These are phyloP conservation scores for Aphanoascus verrucosus DNA, from an alignment of 2,329 filamentous ascomycete species.

Conservation along the genomic window DNA sequence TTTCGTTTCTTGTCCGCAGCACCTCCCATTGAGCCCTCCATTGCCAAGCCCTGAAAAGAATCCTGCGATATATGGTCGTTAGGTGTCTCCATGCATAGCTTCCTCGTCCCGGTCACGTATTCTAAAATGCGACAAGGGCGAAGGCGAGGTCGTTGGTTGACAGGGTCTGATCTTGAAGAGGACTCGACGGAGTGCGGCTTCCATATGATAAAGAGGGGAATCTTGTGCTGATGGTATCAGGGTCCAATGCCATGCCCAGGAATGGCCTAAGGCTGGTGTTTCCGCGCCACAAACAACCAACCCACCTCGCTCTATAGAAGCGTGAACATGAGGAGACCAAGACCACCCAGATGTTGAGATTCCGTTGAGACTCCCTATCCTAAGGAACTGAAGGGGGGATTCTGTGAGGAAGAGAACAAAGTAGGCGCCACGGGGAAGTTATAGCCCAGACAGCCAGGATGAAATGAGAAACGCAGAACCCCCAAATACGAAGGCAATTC, in stretches of 20 bases:
- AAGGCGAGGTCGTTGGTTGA: not conserved
- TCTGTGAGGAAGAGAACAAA: conserved; percentile 2
- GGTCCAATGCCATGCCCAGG: conserved; percentile 16
- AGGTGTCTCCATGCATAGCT: conserved; percentile 32
- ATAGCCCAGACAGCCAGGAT: conserved; percentile 6
- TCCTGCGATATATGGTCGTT: conserved; percentile 26
- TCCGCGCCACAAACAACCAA: conserved; percentile 13
- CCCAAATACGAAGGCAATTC: conserved; percentile 15
- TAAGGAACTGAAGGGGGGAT: not conserved
- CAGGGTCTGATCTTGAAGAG: not conserved
- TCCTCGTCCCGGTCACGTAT: conserved; percentile 18
- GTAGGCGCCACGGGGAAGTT: conserved; percentile 4
- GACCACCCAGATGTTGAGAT: not conserved
- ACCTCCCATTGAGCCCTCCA: conserved; percentile 27
- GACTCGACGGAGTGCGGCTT: conserved; percentile 5
- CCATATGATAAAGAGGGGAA: conserved; percentile 13
- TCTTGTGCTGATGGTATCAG: conserved; percentile 13
- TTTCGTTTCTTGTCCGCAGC: conserved; percentile 62
- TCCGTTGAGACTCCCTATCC: not conserved
- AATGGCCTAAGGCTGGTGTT: conserved; percentile 11
- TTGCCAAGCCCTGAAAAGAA: conserved; percentile 25
- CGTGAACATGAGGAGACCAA: conserved; percentile 10
- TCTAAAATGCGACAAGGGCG: conserved; percentile 10
- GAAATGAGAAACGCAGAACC: conserved; percentile 5
- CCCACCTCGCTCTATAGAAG: conserved; percentile 11